Percentiles rank a stretch among this genome's conserved stretches.
Conservation (phyloP, 2,329 filamentous ascomycete genomes). For the Talaromyces marneffei region DNA sequence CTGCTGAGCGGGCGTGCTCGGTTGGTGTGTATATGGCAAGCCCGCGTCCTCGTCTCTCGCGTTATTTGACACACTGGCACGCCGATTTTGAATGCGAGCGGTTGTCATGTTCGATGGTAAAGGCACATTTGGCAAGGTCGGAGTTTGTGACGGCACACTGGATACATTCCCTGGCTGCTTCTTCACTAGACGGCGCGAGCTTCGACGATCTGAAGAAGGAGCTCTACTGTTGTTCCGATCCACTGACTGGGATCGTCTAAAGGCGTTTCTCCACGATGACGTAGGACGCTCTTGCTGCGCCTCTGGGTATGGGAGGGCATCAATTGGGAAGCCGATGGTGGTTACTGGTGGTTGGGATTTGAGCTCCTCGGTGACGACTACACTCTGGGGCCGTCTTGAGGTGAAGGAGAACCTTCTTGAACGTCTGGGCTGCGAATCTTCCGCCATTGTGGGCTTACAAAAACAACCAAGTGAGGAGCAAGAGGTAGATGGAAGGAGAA, state of each 20-base stretch:
- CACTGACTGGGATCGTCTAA: constrained; percentile 13
- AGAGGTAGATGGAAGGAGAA: background rate
- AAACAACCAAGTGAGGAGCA: background rate
- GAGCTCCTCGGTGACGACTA: background rate
- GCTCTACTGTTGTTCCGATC: constrained; percentile 1
- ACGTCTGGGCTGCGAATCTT: background rate
- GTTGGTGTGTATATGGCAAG: background rate
- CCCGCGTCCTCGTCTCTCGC: background rate
- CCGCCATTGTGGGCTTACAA: background rate
- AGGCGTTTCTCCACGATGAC: constrained; percentile 20
- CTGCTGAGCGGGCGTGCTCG: background rate
- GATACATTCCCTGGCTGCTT: constrained; percentile 28
- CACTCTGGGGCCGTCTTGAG: background rate
- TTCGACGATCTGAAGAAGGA: constrained; percentile 17
- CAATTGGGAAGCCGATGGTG: constrained; percentile 11
- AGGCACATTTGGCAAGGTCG: constrained; percentile 20
- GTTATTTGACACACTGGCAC: constrained; percentile 4
- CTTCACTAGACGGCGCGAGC: constrained; percentile 30
- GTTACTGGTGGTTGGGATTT: background rate
- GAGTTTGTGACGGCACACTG: constrained; percentile 25
- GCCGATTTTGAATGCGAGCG: constrained; percentile 7
- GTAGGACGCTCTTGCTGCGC: constrained; percentile 14
- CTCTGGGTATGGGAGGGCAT: background rate
- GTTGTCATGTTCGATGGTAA: constrained; percentile 21
- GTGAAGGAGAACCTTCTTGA: constrained; percentile 12